Evolutionary conservation across 2,329 filamentous ascomycete genomes (phyloP), one percentile per base, ranked within the genome.

Genomic region (Calonectria fujianensis): DNA sequence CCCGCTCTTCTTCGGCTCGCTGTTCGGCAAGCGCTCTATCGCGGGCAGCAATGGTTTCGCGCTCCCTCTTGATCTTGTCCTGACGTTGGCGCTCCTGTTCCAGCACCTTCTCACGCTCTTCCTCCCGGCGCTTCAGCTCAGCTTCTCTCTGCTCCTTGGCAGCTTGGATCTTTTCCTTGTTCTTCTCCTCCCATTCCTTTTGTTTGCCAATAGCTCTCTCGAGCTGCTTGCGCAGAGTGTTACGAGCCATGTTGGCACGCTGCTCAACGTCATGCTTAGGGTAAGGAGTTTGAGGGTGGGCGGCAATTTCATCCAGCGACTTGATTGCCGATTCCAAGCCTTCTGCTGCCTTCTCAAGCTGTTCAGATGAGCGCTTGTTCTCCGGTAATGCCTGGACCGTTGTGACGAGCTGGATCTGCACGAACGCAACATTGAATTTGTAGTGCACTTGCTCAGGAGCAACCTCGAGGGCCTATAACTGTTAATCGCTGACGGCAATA

Each of bases 391-490:
- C 89, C 84, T 95, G 93, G 70, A 98, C 92, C 37, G 94, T 91
- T 59, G 94, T 94, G 27, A 96, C 96, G 70, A 98, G 93, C 84
- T 98, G 96, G 76, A 98, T 97, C 83, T 98, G 97, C 35, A 98
- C 95, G 82, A 98, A 99, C 0, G 97, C 97, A 35, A 99, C 95
- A 82, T 99, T 99, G 90, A 99, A 99, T 84, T 97, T 95, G 85
- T 97, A 95, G 85, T 98, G 95, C 37, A 96, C 90, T 80, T 98
- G 95, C 6, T 97, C 94, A 0, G 96, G 94, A 1, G 94, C 93
- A 70, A 94, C 91, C 70, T 92, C 91, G 24, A 98, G 91, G 32
- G 96, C 95, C 91, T 94, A 27, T n/a, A 63, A 10, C 9, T 14
- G 59, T 82, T 61, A 82, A 74, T 73, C 67, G 63, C 20, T 32